Conservation (phyloP, 345 rosid genomes). For the Tarenaya hassleriana region DNA sequence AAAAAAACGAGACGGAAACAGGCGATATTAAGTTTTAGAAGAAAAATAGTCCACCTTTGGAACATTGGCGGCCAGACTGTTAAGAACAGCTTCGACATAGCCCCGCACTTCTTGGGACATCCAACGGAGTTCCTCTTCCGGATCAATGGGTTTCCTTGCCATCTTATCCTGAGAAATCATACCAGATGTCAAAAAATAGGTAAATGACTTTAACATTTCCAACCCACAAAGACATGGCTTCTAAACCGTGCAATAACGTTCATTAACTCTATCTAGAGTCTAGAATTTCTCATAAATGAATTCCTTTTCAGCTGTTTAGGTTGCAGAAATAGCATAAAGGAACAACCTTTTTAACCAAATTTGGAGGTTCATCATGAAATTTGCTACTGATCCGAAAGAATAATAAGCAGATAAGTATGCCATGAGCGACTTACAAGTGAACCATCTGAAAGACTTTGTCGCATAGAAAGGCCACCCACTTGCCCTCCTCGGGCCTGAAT, state of each 20-base stretch:
- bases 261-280: not conserved
- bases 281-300: too few species aligned
- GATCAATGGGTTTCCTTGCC: slow-evolving; percentile 72
- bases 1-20: not conserved
- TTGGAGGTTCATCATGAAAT: slow-evolving; percentile 6
- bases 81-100: slow-evolving; percentile 90
- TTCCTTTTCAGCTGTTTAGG: too few species aligned
- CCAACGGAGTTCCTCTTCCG: slow-evolving; percentile 96
- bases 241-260: not conserved
- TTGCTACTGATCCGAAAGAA: slow-evolving; percentile 6
- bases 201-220: slow-evolving; percentile 5
- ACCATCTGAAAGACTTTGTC: slow-evolving; percentile 92
- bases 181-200: slow-evolving; percentile 8
- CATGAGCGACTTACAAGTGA: slow-evolving; percentile 63
- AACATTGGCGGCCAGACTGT: slow-evolving; percentile 88
- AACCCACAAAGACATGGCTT: slow-evolving; percentile 9
- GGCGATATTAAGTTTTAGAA: not conserved
- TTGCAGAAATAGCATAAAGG: too few species aligned
- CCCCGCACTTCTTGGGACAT: slow-evolving; percentile 99
- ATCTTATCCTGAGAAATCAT: slow-evolving; percentile 56
- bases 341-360: not conserved
- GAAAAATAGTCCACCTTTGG: slow-evolving; percentile 51
- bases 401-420: not conserved
- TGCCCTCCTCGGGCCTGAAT: slow-evolving; percentile 65
- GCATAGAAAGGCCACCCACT: slow-evolving; percentile 44